Evolutionary conservation across 2,329 filamentous ascomycete genomes (phyloP), one percentile per base, ranked within the genome.

Genomic region (Dothiorella sarmentorum): DNA sequence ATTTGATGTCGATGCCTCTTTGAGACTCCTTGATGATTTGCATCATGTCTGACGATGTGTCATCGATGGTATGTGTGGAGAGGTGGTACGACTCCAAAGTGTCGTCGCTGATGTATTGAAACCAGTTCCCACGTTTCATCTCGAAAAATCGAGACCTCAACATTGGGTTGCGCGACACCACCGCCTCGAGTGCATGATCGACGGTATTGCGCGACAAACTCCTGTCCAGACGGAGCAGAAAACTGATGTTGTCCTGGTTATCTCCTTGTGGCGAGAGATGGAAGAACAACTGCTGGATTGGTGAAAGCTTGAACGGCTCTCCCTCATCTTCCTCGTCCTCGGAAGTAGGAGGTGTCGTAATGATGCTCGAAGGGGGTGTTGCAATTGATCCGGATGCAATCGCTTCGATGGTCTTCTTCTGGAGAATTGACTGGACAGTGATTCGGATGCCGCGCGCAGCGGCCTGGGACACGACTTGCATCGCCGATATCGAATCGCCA

Each of bases 381-480:
- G 15, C 61, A 40, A 67, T 66, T 10, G 68, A 63, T 15, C 62
- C 61, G 7, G 59, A 57, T 9, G 68, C 68, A 1, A 74, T 62
- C 42, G 71, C 67, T 2, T 45, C 63, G 33, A 80, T 76, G 1
- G 78, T 80, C 60, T 75, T 77, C 66, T 75, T 76, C 15, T 73
- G 76, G 29, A 81, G 67, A 3, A 81, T 72, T 22, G 80, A 76
- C 61, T 79, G 78, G 10, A 81, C 77, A 10, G 72, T 77, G 22
- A 80, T 66, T 11, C 73, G 71, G 59, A 80, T 68, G 1, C 76
- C 76, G 33, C 69, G 66, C 63, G 77, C 78, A 47, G 77, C 77
- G 61, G 75, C 79, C 33, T 76, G 70, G 2, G 75, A 75, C 59
- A 78, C 73, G 37, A 78, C 78, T 47, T 77, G 77, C 74, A 81